These are phyloP conservation scores for Debaryomyces sp. DNA, from an alignment of 1,139 yeast genomes.

Conservation along the genomic window DNA sequence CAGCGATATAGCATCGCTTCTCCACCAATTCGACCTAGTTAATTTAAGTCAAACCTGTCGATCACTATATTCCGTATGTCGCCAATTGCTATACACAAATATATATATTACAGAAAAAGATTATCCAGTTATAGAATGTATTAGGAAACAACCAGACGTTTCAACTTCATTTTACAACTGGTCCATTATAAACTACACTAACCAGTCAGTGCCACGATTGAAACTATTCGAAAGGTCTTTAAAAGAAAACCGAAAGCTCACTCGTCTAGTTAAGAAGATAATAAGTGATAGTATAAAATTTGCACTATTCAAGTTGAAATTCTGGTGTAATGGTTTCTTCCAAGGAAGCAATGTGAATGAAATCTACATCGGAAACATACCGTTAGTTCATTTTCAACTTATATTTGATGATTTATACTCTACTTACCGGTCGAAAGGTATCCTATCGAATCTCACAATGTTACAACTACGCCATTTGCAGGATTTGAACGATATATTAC, in stretches of 20 bases:
- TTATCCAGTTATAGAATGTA: neutral
- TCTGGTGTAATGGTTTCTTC: slow-evolving; percentile 12
- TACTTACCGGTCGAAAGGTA: slow-evolving; percentile 9
- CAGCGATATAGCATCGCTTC: slow-evolving; percentile 2
- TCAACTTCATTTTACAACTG: slow-evolving; percentile 6
- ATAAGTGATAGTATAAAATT: slow-evolving; percentile 16
- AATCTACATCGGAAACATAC: slow-evolving; percentile 21
- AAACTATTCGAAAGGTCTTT: slow-evolving; percentile 13
- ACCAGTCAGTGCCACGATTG: slow-evolving; percentile 3
- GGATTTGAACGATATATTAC: slow-evolving; percentile 4
- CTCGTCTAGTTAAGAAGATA: slow-evolving; percentile 7
- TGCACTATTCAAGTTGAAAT: slow-evolving; percentile 15
- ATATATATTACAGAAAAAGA: slow-evolving; percentile 13
- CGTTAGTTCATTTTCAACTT: slow-evolving; percentile 14
- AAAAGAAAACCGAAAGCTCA: slow-evolving; percentile 2
- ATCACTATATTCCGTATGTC: slow-evolving; percentile 4
- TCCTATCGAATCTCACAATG: slow-evolving; percentile 2
- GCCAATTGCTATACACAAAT: slow-evolving; percentile 9
- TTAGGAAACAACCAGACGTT: neutral
- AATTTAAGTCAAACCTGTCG: slow-evolving; percentile 9
- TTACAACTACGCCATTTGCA: slow-evolving; percentile 8
- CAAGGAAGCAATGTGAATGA: slow-evolving; percentile 3
- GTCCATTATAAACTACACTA: slow-evolving; percentile 11
- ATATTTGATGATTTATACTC: slow-evolving; percentile 15
- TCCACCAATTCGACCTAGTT: slow-evolving; percentile 10